These are phyloP conservation scores for Coffea canephora DNA, from an alignment of 257 asterid species.

Conservation along the genomic window DNA sequence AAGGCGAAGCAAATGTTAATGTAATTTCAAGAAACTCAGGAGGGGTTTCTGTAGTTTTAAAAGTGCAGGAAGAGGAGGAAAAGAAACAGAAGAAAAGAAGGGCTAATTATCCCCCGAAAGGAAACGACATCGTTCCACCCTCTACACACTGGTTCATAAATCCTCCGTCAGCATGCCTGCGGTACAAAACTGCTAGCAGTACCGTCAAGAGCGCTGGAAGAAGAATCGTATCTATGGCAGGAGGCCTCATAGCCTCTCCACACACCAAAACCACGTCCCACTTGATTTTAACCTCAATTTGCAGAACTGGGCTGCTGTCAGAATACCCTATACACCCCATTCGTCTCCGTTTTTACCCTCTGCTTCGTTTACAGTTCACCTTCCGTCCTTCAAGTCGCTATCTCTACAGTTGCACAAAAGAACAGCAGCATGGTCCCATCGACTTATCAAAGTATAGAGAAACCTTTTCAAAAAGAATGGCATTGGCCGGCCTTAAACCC, in stretches of 20 bases:
- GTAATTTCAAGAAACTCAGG: neutral
- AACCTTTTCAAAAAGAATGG: constrained; percentile 65
- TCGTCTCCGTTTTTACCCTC: neutral
- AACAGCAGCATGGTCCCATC: constrained; percentile 17
- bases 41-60: neutral
- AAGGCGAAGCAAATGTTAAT: neutral
- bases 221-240: constrained; percentile 23
- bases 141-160: neutral
- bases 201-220: neutral
- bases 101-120: no score
- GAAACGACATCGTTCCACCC: neutral
- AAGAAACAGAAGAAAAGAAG: neutral
- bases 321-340: neutral
- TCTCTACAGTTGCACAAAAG: constrained; percentile 44
- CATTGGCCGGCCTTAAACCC: constrained; percentile 77
- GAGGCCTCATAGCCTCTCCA: constrained; percentile 21
- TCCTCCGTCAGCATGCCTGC: neutral
- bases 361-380: neutral
- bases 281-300: constrained; percentile 19
- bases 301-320: constrained; percentile 6
- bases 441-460: constrained; percentile 44
- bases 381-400: constrained; percentile 31
- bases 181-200: neutral
- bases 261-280: constrained; percentile 17
- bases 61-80: neutral